Evolutionary conservation across 2,329 filamentous ascomycete species (phyloP).

Genomic region (Penicillium digitatum): DNA sequence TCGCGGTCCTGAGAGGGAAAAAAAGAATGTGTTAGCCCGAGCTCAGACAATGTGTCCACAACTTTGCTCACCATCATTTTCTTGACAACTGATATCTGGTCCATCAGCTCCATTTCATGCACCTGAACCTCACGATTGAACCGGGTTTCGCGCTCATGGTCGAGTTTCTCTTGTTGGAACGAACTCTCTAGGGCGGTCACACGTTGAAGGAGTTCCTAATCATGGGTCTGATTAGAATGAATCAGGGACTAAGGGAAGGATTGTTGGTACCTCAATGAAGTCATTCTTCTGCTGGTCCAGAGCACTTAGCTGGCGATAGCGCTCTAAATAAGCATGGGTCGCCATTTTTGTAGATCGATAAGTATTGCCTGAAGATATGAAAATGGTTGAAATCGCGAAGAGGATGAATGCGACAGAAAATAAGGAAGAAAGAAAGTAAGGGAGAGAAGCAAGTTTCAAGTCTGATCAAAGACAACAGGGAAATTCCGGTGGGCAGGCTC

Average conservation of each 20-base stretch:
- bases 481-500: constrained; percentile 13
- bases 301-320: constrained; percentile 44
- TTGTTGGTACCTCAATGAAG: constrained; percentile 44
- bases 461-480: constrained; percentile 5
- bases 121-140: constrained; percentile 48
- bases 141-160: constrained; percentile 47
- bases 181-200: constrained; percentile 44
- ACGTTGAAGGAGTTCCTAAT: constrained; percentile 46
- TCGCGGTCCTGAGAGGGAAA: constrained; percentile 45
- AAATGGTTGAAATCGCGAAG: background rate
- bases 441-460: constrained; percentile 7
- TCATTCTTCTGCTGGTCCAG: constrained; percentile 47
- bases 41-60: background rate
- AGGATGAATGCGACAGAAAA: constrained; percentile 6
- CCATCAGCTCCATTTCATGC: constrained; percentile 47
- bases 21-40: constrained; percentile 7
- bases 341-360: constrained; percentile 25
- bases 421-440: constrained; percentile 6
- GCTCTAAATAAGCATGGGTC: constrained; percentile 37
- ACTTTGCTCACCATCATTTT: constrained; percentile 42
- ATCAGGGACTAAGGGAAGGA: constrained; percentile 7
- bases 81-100: constrained; percentile 45
- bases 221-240: constrained; percentile 17
- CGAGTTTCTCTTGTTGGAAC: constrained; percentile 44
- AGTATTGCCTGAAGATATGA: background rate